These are phyloP conservation scores for Fraxinus quadrangulata DNA, from an alignment of 257 asterid species.

Conservation along the genomic window DNA sequence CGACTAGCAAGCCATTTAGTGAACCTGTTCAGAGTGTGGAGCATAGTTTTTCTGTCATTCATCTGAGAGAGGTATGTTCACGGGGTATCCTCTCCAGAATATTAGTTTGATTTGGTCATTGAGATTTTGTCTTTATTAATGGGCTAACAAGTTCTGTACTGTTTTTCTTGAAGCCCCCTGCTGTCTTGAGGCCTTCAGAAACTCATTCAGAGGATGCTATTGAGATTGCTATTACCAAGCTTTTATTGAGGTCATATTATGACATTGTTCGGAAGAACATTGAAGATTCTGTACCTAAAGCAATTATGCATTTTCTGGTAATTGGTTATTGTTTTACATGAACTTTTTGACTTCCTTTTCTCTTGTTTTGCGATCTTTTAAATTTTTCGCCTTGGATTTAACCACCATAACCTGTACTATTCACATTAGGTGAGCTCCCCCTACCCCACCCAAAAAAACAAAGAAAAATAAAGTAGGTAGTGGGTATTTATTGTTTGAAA, in stretches of 20 bases:
- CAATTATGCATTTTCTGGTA: slow-evolving; percentile 82
- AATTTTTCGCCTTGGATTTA: not conserved
- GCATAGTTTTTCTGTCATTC: slow-evolving; percentile 60
- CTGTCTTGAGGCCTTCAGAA: slow-evolving; percentile 54
- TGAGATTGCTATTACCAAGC: slow-evolving; percentile 56
- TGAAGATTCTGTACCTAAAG: slow-evolving; percentile 72
- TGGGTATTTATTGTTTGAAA: not conserved
- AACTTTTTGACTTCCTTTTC: slow-evolving; percentile 4
- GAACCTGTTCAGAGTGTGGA: slow-evolving; percentile 63
- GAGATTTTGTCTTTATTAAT: not conserved
- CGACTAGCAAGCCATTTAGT: slow-evolving; percentile 47
- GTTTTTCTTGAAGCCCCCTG: slow-evolving; percentile 48
- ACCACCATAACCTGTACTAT: not conserved
- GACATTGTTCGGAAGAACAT: slow-evolving; percentile 69
- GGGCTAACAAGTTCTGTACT: slow-evolving; percentile 23
- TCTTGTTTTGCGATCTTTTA: slow-evolving; percentile 2
- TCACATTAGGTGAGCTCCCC: not conserved
- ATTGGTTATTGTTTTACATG: not conserved
- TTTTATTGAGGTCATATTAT: slow-evolving; percentile 62
- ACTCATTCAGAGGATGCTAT: slow-evolving; percentile 51
- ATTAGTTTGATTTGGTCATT: not conserved
- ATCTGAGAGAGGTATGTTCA: slow-evolving; percentile 66
- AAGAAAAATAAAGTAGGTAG: not conserved
- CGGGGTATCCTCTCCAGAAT: slow-evolving; percentile 5
- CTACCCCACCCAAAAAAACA: not conserved